Percentiles rank a stretch among this genome's conserved stretches.
phyloP scores from a whole-genome alignment of 1,284 basidiomycete genomes.

The Phaffia rhodozyma region DNA sequence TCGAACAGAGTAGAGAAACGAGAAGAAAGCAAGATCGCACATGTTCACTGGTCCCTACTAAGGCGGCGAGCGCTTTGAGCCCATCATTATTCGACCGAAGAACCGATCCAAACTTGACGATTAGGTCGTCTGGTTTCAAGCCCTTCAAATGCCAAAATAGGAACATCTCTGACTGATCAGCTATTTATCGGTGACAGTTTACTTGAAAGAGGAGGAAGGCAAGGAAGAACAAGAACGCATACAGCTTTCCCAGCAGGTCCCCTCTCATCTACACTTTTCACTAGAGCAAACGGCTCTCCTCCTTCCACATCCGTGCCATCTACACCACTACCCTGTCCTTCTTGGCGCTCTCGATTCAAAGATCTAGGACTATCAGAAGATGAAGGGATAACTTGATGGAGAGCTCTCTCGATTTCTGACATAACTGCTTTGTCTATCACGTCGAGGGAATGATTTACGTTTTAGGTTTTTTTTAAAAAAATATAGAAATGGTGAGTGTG shows the following conservation, averaged over 20 bases:
- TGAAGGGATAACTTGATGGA: constrained; percentile 14
- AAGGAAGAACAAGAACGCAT: not conserved
- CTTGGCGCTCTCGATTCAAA: not conserved
- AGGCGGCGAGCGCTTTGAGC: constrained; percentile 8
- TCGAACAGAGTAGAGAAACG: not conserved
- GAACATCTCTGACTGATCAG: not conserved
- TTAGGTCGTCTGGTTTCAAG: not conserved
- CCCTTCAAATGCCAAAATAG: not conserved
- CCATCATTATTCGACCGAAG: not conserved
- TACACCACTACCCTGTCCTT: not conserved
- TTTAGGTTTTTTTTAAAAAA: too few relatives aligned
- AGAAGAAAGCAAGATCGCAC: not conserved
- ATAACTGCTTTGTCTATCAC: constrained; percentile 7
- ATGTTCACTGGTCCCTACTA: constrained; percentile 5
- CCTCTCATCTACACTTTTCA: constrained; percentile 9
- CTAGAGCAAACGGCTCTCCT: constrained; percentile 5
- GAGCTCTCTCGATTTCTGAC: constrained; percentile 11
- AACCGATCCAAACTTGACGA: constrained; percentile 6
- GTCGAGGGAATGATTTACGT: not conserved
- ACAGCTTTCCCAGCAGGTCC: constrained; percentile 14
- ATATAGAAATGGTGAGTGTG: too few relatives aligned
- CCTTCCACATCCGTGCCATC: not conserved
- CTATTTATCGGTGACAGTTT: not conserved
- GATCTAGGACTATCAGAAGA: not conserved
- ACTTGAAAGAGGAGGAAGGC: not conserved